Conservation (phyloP, 495 filamentous ascomycete species). For the Penicillium lividum region DNA sequence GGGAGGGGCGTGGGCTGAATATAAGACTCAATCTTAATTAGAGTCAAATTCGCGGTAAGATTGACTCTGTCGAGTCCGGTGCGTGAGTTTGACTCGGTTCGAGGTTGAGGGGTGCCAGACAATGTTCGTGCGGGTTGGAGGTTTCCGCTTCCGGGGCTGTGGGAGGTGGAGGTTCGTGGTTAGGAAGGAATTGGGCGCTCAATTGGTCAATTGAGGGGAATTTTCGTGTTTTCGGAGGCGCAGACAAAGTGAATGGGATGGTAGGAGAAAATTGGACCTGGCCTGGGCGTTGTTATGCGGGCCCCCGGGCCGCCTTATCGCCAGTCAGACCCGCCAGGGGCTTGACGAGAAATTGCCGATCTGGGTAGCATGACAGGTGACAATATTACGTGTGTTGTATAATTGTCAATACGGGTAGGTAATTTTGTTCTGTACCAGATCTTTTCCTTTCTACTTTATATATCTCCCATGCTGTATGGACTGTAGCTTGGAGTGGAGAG, state of each 20-base stretch:
- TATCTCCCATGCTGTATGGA: too few relatives aligned
- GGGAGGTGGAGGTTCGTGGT: too few relatives aligned
- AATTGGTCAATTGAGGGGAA: not conserved
- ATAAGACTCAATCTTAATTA: too few relatives aligned
- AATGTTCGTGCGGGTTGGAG: not conserved
- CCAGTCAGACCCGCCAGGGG: conserved; percentile 18
- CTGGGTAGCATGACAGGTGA: conserved; percentile 1
- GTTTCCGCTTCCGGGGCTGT: not conserved
- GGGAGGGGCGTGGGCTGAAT: too few relatives aligned
- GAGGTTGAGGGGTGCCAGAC: too few relatives aligned
- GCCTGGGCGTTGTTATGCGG: conserved; percentile 29
- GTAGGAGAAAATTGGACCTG: conserved; percentile 23
- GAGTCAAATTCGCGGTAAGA: too few relatives aligned
- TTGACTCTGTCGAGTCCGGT: too few relatives aligned
- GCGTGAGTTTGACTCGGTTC: too few relatives aligned
- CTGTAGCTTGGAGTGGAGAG: not conserved
- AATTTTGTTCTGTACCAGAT: not conserved
- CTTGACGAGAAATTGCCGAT: not conserved
- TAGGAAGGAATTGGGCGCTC: not conserved
- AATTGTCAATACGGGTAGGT: too few relatives aligned
- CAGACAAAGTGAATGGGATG: not conserved
- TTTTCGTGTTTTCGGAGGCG: conserved; percentile 1
- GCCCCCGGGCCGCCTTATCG: conserved; percentile 24
- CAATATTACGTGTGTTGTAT: not conserved
- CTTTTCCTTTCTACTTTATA: not conserved